Base-by-base conservation (phyloP, 148 eudicot species). In the Drosera capensis region DNA sequence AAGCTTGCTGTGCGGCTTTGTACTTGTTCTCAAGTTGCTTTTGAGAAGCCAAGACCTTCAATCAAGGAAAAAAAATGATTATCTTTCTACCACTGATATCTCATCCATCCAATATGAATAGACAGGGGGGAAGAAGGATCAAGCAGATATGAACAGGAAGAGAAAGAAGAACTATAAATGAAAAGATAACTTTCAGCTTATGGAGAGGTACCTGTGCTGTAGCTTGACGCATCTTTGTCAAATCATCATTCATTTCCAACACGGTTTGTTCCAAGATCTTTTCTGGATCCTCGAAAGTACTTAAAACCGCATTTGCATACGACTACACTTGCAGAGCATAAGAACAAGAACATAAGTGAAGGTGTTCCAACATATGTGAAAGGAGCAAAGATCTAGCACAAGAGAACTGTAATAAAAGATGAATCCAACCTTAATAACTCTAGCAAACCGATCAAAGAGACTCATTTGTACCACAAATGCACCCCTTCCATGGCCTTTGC, bases 231-330 rank as follows among this genome's bases (percentile, higher is more conserved):
- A 90, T 71, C 70, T 90, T 85, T 29, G 65, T 72, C 71, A 90
- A 68, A 71, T 90, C 95, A 31, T 84, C 76, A 66, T 85, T 90
- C 99, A 90, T 90, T 64, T 90, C 95, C 17, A 70, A 48, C 37
- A 90, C 93, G 55, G 80, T 67, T 48, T 90, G 99, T 42, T 90
- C 99, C 54, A 90, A 62, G 51, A 90, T 78, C 66, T 90, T 90
- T 69, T 90, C 95, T n/a, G 94, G 95, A 60, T 90, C 99, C 72
- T 90, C 95, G 45, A 85, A 80, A 31, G 80, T 37, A 68, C 95
- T 90, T 54, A 90, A 20, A 51, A 90, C 7, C 17, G 95, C 74
- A 64, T 85, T 85, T 49, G 93, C 93, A 72, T 85, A 90, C 22
- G 99, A 90, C 99, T 85, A 48, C 17, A 45, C 56, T 24, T 25